Percentiles rank a stretch among this genome's conserved stretches.
Conservation (phyloP, 2,329 filamentous ascomycete genomes). For the Aspergillus sp. region DNA sequence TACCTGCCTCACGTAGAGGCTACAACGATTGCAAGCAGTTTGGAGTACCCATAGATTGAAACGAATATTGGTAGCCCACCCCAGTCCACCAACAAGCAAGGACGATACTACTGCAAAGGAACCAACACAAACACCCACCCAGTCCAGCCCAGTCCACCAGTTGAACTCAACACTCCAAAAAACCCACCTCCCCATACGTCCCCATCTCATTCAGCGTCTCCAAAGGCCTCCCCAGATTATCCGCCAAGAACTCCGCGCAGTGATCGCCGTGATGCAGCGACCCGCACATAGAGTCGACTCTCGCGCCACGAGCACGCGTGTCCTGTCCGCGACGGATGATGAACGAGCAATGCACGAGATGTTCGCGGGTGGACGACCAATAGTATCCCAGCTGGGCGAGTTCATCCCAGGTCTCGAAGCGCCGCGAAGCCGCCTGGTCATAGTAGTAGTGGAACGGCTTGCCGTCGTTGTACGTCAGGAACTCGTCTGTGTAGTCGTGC, state of each 20-base stretch:
- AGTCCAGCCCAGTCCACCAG: too few relatives aligned
- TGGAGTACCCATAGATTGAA: too few relatives aligned
- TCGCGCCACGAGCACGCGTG: conserved; percentile 8
- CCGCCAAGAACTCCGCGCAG: conserved; percentile 9
- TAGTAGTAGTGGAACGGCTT: conserved; percentile 10
- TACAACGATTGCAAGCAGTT: too few relatives aligned
- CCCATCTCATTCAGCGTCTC: conserved; percentile 6
- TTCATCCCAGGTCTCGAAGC: conserved; percentile 8
- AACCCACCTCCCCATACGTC: conserved; percentile 7
- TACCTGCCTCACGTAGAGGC: too few relatives aligned
- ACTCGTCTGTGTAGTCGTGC: conserved; percentile 7
- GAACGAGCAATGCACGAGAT: conserved; percentile 9
- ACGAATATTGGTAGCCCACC: too few relatives aligned
- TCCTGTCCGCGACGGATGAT: conserved; percentile 9
- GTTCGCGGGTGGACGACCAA: conserved; percentile 6
- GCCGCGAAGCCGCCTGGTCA: conserved; percentile 6
- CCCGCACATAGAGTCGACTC: conserved; percentile 8
- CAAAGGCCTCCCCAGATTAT: conserved; percentile 7
- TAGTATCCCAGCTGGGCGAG: conserved; percentile 5
- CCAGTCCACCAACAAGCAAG: too few relatives aligned
- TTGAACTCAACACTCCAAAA: conserved; percentile 7
- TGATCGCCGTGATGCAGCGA: conserved; percentile 11
- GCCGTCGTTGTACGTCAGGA: conserved; percentile 7
- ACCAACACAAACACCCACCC: too few relatives aligned
- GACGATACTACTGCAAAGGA: too few relatives aligned